Percentiles rank a stretch among this genome's conserved stretches.
phyloP scores from a whole-genome alignment of 352 stramenopile genomes.

The Phytophthora uliginosa region DNA sequence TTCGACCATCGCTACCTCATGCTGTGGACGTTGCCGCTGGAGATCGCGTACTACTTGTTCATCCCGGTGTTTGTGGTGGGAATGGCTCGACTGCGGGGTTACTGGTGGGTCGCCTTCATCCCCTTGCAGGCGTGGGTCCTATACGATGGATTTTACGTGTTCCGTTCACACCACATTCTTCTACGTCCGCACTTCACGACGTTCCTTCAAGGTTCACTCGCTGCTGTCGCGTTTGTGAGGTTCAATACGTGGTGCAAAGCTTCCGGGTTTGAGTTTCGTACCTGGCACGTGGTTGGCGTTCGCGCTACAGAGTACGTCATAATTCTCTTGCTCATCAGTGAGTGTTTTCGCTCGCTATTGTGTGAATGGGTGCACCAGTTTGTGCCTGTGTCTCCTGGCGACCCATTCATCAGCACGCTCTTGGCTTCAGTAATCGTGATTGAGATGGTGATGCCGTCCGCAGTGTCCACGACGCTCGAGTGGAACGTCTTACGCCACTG shows the following conservation, averaged over 20 bases:
- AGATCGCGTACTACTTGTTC: conserved; percentile 56
- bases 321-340: conserved; percentile 35
- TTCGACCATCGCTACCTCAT: conserved; percentile 24
- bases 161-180: conserved; percentile 30
- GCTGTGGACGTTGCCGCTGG: conserved; percentile 24
- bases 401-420: conserved; percentile 31
- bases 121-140: conserved; percentile 29
- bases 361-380: conserved; percentile 42
- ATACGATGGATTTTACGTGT: conserved; percentile 28
- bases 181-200: conserved; percentile 45
- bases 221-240: conserved; percentile 37
- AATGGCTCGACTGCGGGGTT: conserved; percentile 7
- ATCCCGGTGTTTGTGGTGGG: conserved; percentile 42
- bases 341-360: conserved; percentile 27
- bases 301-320: conserved; percentile 22
- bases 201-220: conserved; percentile 47
- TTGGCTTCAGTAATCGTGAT: conserved; percentile 42
- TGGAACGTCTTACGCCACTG: conserved; percentile 27
- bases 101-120: conserved; percentile 18
- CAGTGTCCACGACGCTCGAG: conserved; percentile 38
- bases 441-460: conserved; percentile 45
- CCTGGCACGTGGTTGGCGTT: conserved; percentile 14
- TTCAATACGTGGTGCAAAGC: conserved; percentile 22
- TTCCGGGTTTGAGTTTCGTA: conserved; percentile 15
- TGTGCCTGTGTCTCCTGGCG: conserved; percentile 15